A percentile compares a stretch with the other conserved stretches of the same genome.
Evolutionary conservation across 768 basidiomycete genomes (phyloP).

Genomic region (Lentinula raphanica): DNA sequence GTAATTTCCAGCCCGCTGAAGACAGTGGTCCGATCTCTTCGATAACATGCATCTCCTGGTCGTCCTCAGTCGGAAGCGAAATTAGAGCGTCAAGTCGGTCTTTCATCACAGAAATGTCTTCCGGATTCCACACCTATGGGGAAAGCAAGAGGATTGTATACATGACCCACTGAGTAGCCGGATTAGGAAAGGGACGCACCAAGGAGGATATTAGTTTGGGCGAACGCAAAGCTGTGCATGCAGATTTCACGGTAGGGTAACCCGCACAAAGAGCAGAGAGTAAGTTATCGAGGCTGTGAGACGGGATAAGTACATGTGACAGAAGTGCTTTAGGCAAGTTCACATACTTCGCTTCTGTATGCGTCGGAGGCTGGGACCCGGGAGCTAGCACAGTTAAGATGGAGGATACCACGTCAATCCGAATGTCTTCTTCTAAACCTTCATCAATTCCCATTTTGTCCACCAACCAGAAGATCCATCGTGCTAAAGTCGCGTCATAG

Average conservation of each 20-base stretch:
- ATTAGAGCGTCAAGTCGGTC: constrained; percentile 40
- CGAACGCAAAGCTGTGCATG: constrained; percentile 14
- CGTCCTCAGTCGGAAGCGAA: constrained; percentile 11
- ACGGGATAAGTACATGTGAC: neutral
- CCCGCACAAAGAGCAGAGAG: constrained; percentile 36
- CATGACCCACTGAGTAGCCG: constrained; percentile 9
- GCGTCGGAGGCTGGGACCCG: constrained; percentile 13
- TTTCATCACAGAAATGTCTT: constrained; percentile 52
- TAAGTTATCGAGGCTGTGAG: constrained; percentile 23
- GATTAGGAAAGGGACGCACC: constrained; percentile 14
- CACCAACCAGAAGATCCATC: constrained; percentile 65
- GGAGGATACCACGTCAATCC: constrained; percentile 37
- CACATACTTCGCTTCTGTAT: constrained; percentile 31
- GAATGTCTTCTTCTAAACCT: constrained; percentile 33
- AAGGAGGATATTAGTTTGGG: constrained; percentile 10
- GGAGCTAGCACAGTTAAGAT: constrained; percentile 49
- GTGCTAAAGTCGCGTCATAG: constrained; percentile 56
- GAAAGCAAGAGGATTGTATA: neutral
- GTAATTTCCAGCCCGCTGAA: constrained; percentile 49
- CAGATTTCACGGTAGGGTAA: constrained; percentile 28
- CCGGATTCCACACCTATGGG: constrained; percentile 45
- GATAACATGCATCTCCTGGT: neutral
- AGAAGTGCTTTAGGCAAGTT: neutral
- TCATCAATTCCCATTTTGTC: constrained; percentile 31
- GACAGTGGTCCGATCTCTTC: neutral